These are phyloP conservation scores for Xylaria cubensis DNA, from an alignment of 495 filamentous ascomycete genomes.

Conservation along the genomic window DNA sequence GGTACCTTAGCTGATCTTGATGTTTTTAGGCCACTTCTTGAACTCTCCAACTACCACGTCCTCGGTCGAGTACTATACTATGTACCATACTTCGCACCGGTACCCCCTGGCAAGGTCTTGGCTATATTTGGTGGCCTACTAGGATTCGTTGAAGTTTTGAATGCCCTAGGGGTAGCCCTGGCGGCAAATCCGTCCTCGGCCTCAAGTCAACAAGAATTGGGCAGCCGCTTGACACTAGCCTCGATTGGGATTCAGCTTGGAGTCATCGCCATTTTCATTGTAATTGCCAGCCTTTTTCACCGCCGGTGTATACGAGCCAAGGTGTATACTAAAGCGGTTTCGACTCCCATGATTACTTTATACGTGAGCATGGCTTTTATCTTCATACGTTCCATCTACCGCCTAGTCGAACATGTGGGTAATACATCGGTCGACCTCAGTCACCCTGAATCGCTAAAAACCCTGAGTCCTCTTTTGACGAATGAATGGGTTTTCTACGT, in stretches of 20 bases:
- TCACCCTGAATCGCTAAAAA: conserved; percentile 27
- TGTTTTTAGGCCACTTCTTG: conserved; percentile 42
- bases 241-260: conserved; percentile 42
- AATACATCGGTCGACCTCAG: conserved; percentile 31
- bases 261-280: conserved; percentile 38
- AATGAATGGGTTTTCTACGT: conserved; percentile 46
- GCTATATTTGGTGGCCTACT: conserved; percentile 42
- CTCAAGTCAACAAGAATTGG: conserved; percentile 28
- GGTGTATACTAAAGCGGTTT: conserved; percentile 24
- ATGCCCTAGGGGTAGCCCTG: conserved; percentile 41
- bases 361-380: conserved; percentile 45
- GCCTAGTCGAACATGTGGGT: conserved; percentile 43
- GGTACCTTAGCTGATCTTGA: not conserved
- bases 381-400: conserved; percentile 41
- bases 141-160: conserved; percentile 41
- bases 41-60: conserved; percentile 50
- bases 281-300: conserved; percentile 43
- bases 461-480: conserved; percentile 41
- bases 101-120: conserved; percentile 38
- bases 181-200: conserved; percentile 35
- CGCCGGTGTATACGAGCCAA: conserved; percentile 31
- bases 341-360: conserved; percentile 33
- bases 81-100: conserved; percentile 41
- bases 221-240: conserved; percentile 36
- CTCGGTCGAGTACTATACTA: conserved; percentile 47